Evolutionary conservation across 352 stramenopile species (phyloP).

Genomic region (Phytophthora colocasiae): DNA sequence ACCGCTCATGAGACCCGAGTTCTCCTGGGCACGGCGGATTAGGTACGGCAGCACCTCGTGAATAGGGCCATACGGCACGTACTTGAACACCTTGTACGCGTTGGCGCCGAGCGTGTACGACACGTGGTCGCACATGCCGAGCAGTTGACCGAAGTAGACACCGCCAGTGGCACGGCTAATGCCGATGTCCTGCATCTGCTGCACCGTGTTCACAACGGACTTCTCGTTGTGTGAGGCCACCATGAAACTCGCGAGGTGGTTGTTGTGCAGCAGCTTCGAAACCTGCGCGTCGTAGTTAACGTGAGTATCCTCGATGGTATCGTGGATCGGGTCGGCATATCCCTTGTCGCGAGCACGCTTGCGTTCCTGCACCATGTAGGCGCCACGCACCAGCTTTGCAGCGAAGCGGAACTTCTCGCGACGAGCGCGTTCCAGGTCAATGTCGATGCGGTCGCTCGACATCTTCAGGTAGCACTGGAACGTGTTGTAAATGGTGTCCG

Average conservation of each 20-base stretch:
- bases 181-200: conserved; percentile 90
- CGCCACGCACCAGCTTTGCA: conserved; percentile 98
- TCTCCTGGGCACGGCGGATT: conserved; percentile 96
- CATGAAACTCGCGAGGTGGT: conserved; percentile 95
- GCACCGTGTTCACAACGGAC: conserved; percentile 94
- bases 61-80: conserved; percentile 97
- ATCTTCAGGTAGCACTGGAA: conserved; percentile 99
- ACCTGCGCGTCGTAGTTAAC: conserved; percentile 93
- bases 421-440: conserved; percentile 93
- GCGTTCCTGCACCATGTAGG: conserved; percentile 98
- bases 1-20: conserved; percentile 92
- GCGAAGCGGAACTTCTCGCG: conserved; percentile 94
- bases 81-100: conserved; percentile 97
- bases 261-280: conserved; percentile 89
- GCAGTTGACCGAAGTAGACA: conserved; percentile 97
- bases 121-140: conserved; percentile 98
- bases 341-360: conserved; percentile 87
- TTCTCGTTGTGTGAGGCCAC: conserved; percentile 98
- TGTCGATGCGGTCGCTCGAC: conserved; percentile 86
- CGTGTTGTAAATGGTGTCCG: conserved; percentile 96
- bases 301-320: conserved; percentile 95
- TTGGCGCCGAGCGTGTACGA: conserved; percentile 94
- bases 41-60: conserved; percentile 98
- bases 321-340: conserved; percentile 93
- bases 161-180: conserved; percentile 78